phyloP scores from a whole-genome alignment of 306 rosid species.

The Cucumis cinereus region DNA sequence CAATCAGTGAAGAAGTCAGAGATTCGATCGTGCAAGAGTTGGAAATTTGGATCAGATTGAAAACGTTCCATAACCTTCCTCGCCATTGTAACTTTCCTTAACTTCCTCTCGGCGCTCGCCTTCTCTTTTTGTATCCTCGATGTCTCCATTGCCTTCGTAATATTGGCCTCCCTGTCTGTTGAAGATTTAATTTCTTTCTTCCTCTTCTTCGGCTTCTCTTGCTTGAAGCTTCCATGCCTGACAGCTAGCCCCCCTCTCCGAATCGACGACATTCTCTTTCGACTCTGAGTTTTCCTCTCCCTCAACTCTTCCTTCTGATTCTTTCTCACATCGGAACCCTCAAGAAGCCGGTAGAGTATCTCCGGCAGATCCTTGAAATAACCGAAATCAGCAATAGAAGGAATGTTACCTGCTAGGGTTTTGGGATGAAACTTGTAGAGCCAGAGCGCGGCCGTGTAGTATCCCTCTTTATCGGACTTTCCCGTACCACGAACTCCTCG shows the following conservation, averaged over 20 bases:
- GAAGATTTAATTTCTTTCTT: background rate
- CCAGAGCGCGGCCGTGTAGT: constrained; percentile 43
- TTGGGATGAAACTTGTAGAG: constrained; percentile 47
- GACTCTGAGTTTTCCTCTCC: background rate
- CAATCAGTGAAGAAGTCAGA: constrained; percentile 43
- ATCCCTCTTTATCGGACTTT: constrained; percentile 33
- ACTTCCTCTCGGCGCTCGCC: constrained; percentile 25
- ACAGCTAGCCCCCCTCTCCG: background rate
- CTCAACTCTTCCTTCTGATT: constrained; percentile 23
- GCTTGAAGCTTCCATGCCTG: background rate
- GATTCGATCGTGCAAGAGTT: constrained; percentile 28
- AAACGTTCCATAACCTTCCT: constrained; percentile 37
- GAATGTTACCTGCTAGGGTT: constrained; percentile 41
- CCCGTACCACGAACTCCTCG: constrained; percentile 64
- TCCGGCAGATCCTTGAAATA: constrained; percentile 68
- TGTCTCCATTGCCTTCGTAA: background rate
- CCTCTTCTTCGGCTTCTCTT: background rate
- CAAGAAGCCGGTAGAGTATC: constrained; percentile 43
- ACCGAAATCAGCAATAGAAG: constrained; percentile 45
- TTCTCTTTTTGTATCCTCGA: constrained; percentile 16
- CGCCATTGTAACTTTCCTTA: constrained; percentile 36
- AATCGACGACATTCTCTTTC: background rate
- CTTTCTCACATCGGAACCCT: constrained; percentile 27
- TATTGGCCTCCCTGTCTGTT: background rate
- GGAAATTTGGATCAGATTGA: constrained; percentile 21